Conservation (phyloP, 495 filamentous ascomycete genomes). For the Penicillium coprophilum region DNA sequence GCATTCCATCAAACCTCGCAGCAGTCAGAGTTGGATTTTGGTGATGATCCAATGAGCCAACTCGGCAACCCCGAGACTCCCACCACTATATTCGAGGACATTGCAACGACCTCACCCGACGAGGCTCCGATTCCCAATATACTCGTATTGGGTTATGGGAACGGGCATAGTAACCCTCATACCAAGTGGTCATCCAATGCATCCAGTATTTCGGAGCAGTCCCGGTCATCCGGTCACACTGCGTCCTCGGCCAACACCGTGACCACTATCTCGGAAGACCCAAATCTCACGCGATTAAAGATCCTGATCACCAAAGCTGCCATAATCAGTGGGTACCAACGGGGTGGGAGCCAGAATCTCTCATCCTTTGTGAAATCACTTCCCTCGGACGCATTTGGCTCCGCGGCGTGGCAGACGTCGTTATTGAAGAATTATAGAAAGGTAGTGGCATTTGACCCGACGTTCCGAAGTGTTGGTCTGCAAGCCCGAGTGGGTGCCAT, state of each 20-base stretch:
- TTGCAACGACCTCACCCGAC: constrained; percentile 70
- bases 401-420: constrained; percentile 63
- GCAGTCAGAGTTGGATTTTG: constrained; percentile 30
- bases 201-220: constrained; percentile 67
- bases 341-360: constrained; percentile 47
- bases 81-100: constrained; percentile 90
- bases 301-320: constrained; percentile 78
- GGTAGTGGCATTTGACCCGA: constrained; percentile 66
- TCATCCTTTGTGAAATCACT: constrained; percentile 73
- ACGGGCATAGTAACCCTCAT: constrained; percentile 27
- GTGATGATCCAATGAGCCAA: constrained; percentile 35
- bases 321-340: constrained; percentile 70
- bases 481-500: constrained; percentile 58
- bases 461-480: constrained; percentile 59
- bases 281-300: constrained; percentile 71
- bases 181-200: constrained; percentile 74
- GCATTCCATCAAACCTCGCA: constrained; percentile 49
- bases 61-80: constrained; percentile 75
- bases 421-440: constrained; percentile 77
- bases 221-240: constrained; percentile 65
- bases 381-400: constrained; percentile 74
- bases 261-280: constrained; percentile 64
- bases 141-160: constrained; percentile 71
- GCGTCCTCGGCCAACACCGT: constrained; percentile 71
- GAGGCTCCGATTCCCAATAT: constrained; percentile 79